Evolutionary conservation across 805 yeast species (phyloP).

Genomic region (Yarrowia porcina): DNA sequence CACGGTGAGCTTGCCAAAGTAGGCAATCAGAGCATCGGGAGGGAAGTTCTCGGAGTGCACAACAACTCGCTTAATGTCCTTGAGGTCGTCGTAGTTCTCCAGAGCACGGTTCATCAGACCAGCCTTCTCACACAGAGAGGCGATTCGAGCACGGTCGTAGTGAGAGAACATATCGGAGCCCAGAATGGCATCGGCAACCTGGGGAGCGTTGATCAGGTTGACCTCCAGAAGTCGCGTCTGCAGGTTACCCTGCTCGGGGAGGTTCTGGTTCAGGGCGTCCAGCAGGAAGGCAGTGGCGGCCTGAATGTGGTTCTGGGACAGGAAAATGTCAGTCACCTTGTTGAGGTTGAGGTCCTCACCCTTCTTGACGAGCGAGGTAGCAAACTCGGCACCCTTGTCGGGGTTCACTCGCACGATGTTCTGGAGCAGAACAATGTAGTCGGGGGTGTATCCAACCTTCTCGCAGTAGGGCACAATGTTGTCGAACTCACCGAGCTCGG

Average conservation of each 20-base stretch:
- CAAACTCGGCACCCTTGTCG: slow-evolving; percentile 98
- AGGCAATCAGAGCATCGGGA: slow-evolving; percentile 87
- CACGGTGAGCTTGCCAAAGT: slow-evolving; percentile 89
- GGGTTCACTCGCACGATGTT: slow-evolving; percentile 88
- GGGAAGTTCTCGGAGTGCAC: slow-evolving; percentile 79
- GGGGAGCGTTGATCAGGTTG: slow-evolving; percentile 93
- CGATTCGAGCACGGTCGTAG: slow-evolving; percentile 90
- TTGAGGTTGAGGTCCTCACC: slow-evolving; percentile 72
- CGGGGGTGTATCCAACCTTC: slow-evolving; percentile 84
- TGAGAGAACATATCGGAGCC: slow-evolving; percentile 95
- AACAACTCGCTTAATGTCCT: slow-evolving; percentile 92
- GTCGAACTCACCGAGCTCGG: slow-evolving; percentile 95
- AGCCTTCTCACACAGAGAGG: slow-evolving; percentile 91
- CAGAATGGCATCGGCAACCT: slow-evolving; percentile 97
- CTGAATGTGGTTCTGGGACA: slow-evolving; percentile 89
- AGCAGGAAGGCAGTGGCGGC: slow-evolving; percentile 97
- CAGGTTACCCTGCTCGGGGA: slow-evolving; percentile 91
- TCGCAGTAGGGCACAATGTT: slow-evolving; percentile 92
- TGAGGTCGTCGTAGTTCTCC: slow-evolving; percentile 91
- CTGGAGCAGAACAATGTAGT: slow-evolving; percentile 83
- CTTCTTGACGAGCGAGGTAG: slow-evolving; percentile 70
- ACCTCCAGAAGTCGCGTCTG: slow-evolving; percentile 94
- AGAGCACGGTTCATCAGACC: slow-evolving; percentile 93
- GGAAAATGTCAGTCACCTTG: slow-evolving; percentile 86
- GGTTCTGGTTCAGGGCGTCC: slow-evolving; percentile 91